Base-by-base conservation (phyloP, 768 basidiomycete species). In the Galerina marginata region DNA sequence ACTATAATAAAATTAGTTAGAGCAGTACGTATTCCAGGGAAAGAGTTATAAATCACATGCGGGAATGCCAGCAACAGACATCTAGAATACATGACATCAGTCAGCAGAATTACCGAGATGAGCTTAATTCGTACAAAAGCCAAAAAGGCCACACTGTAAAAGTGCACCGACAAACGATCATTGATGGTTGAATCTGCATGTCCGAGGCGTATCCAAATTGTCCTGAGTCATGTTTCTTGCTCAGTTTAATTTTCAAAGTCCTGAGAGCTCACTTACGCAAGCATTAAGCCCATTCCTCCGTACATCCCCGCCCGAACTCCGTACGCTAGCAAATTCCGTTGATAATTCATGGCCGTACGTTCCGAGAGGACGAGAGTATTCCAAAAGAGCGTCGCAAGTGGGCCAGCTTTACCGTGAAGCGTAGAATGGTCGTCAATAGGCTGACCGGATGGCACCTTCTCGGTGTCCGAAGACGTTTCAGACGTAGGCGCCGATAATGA, bases 11-110 rank as follows among this genome's bases (percentile, higher is more conserved):
- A 43, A 10, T 12, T 44, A 40, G 47, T 16, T 54, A 48, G 16
- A 9, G 23, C 16, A 38, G 29, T 2, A 11, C 7, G 4, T 4
- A 33, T 33, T 7, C 7, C 29, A 29, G 20, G 10, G 4, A 9
- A 12, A 25, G 36, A 38, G 5, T 40, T 3, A 29, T 23, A 3
- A 64, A 75, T 44, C 61, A 80, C 79, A 86, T 26, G 80, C 69
- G 2, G 85, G 86, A 42, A 87, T 86, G 16, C 86, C 86, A 23
- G 85, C 85, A 3, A 87, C 86, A 12, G 80, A 80, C 84, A 86
- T 86, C 79, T 81, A 56, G 0, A 47, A 3, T 37, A 23, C 2
- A 33, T 7, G 12, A 14, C 16, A 10, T 46, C 38, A 59, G 25
- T 33, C 25, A 54, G 12, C 33, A 43, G 23, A 25, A 15, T 16